These are phyloP conservation scores for Lachancea dasiensis DNA, from an alignment of 805 yeast genomes.

Conservation along the genomic window DNA sequence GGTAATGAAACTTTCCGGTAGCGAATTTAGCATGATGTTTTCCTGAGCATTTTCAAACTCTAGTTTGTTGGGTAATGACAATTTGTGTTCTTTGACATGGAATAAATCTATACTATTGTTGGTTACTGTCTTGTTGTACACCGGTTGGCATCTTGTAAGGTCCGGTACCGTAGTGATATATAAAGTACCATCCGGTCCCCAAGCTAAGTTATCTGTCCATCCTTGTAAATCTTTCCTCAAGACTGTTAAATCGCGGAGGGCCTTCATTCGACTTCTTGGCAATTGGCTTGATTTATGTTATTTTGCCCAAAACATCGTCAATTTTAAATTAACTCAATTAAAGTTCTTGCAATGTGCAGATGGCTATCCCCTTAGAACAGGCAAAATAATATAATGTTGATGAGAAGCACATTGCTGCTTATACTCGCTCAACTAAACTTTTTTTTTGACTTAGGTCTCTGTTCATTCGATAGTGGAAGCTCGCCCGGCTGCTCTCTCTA, in stretches of 20 bases:
- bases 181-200: slow-evolving; percentile 30
- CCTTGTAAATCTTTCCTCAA: slow-evolving; percentile 25
- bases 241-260: slow-evolving; percentile 25
- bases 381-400: too few species aligned
- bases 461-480: slow-evolving; percentile 4
- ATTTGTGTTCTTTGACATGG: slow-evolving; percentile 22
- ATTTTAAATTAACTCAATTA: too few species aligned
- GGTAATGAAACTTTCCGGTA: slow-evolving; percentile 24
- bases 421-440: too few species aligned
- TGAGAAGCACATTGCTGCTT: too few species aligned
- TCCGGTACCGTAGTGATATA: slow-evolving; percentile 26
- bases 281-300: neutral
- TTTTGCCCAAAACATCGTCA: too few species aligned
- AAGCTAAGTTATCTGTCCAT: slow-evolving; percentile 23
- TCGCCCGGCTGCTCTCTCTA: slow-evolving; percentile 33
- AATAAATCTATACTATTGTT: slow-evolving; percentile 21
- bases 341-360: too few species aligned
- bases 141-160: slow-evolving; percentile 25
- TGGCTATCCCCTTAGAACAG: too few species aligned
- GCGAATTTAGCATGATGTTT: slow-evolving; percentile 26
- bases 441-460: neutral
- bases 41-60: slow-evolving; percentile 21
- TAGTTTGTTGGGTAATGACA: slow-evolving; percentile 22
- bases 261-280: slow-evolving; percentile 16
- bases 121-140: slow-evolving; percentile 17